phyloP scores from a whole-genome alignment of 306 rosid genomes.

The Prunus mongolica region DNA sequence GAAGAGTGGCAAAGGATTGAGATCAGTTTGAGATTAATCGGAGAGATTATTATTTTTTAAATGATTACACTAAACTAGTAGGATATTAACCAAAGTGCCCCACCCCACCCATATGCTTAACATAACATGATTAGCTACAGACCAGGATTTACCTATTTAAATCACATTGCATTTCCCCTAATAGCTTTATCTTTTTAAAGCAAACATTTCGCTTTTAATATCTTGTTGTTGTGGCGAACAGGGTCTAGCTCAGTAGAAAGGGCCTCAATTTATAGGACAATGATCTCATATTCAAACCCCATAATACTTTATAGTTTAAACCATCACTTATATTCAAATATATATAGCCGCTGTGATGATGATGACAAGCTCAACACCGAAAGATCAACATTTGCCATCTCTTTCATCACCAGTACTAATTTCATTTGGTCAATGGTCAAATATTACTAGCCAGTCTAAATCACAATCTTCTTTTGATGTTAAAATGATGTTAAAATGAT shows the following conservation, averaged over 20 bases:
- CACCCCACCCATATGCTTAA: background rate
- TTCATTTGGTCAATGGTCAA: conserved; percentile 14
- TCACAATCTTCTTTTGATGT: too few species aligned
- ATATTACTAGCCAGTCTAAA: background rate
- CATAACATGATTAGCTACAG: too few species aligned
- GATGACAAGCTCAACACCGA: background rate
- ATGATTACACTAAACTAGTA: too few species aligned
- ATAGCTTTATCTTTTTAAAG: background rate
- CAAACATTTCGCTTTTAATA: background rate
- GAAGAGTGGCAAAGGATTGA: background rate
- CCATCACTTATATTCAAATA: too few species aligned
- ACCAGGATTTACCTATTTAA: background rate
- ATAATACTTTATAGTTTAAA: too few species aligned
- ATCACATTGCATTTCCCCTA: background rate
- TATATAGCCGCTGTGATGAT: background rate
- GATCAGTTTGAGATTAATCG: background rate
- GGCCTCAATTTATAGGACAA: too few species aligned
- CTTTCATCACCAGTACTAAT: background rate
- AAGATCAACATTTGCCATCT: background rate
- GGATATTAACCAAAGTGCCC: background rate
- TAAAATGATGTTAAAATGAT: background rate
- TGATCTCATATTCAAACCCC: too few species aligned
- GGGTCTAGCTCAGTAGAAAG: too few species aligned
- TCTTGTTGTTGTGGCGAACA: background rate
- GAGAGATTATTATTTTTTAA: too few species aligned